phyloP scores from a whole-genome alignment of 2,329 filamentous ascomycete genomes.

The Hypoxylon sp. region DNA sequence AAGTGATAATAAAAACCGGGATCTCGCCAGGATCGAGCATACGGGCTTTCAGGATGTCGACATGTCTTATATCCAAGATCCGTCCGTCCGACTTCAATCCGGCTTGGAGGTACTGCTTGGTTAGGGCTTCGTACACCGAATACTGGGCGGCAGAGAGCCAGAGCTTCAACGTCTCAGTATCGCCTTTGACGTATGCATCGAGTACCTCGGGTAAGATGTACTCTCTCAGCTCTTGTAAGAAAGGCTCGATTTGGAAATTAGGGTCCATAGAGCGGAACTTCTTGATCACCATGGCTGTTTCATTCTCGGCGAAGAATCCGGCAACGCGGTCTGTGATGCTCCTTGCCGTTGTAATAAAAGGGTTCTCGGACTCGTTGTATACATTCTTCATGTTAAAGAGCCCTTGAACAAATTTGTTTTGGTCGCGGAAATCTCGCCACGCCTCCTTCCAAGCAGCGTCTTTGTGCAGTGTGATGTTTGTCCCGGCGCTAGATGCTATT shows the following conservation, averaged over 20 bases:
- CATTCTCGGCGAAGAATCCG: conserved; percentile 98
- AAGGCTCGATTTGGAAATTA: conserved; percentile 92
- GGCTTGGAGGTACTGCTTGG: conserved; percentile 93
- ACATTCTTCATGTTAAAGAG: conserved; percentile 87
- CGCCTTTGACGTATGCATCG: conserved; percentile 97
- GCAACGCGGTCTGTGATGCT: conserved; percentile 93
- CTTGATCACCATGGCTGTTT: conserved; percentile 97
- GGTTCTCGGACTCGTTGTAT: conserved; percentile 98
- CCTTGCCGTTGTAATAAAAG: conserved; percentile 90
- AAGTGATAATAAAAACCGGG: conserved; percentile 97
- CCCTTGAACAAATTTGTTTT: conserved; percentile 87
- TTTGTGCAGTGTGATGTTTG: conserved; percentile 95
- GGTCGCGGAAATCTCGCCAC: conserved; percentile 96
- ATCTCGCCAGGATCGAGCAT: conserved; percentile 88
- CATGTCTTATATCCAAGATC: conserved; percentile 94
- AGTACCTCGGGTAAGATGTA: conserved; percentile 98
- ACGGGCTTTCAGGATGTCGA: conserved; percentile 86
- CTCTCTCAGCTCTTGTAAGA: conserved; percentile 94
- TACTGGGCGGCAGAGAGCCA: conserved; percentile 98
- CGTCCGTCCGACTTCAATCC: conserved; percentile 95
- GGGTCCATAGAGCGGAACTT: conserved; percentile 98
- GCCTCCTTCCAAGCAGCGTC: conserved; percentile 97
- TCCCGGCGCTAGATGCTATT: conserved; percentile 78
- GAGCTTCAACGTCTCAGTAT: conserved; percentile 88
- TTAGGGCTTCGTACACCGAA: conserved; percentile 95